Evolutionary conservation across 192 early-diverging fungal genomes (phyloP).

Genomic region (Chytriomyces sp.): DNA sequence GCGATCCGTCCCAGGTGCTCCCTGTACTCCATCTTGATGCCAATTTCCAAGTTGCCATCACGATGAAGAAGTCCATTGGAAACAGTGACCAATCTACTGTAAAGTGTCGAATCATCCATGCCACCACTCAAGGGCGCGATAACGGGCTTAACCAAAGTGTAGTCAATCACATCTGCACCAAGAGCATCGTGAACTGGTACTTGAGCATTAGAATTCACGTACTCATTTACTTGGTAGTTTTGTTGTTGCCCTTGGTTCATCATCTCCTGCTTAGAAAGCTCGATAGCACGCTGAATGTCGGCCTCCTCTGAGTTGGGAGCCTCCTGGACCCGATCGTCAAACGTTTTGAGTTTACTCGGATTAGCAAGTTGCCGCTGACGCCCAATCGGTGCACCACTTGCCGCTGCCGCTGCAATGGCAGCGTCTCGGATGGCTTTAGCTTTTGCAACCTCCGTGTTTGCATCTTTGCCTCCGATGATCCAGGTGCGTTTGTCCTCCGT

Average conservation of each 20-base stretch:
- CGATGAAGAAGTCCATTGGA: slow-evolving; percentile 91
- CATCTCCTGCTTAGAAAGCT: slow-evolving; percentile 28
- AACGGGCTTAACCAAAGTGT: slow-evolving; percentile 50
- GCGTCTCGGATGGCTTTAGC: slow-evolving; percentile 37
- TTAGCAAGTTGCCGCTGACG: slow-evolving; percentile 18
- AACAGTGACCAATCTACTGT: slow-evolving; percentile 48
- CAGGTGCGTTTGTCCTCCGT: slow-evolving; percentile 96
- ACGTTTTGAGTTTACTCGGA: slow-evolving; percentile 23
- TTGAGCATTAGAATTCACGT: neutral
- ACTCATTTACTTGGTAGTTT: neutral
- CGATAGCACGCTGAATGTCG: slow-evolving; percentile 40
- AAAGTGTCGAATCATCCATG: slow-evolving; percentile 27
- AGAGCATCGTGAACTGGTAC: slow-evolving; percentile 25
- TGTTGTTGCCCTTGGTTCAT: neutral
- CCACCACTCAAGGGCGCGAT: slow-evolving; percentile 22
- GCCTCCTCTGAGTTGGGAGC: slow-evolving; percentile 31
- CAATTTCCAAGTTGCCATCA: slow-evolving; percentile 85
- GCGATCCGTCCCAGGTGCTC: slow-evolving; percentile 84
- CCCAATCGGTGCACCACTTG: neutral
- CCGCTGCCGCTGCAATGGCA: slow-evolving; percentile 16
- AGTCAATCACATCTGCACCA: slow-evolving; percentile 41
- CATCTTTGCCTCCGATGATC: slow-evolving; percentile 78
- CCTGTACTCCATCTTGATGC: slow-evolving; percentile 93
- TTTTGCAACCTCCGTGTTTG: slow-evolving; percentile 43
- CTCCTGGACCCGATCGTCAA: slow-evolving; percentile 25